Base-by-base conservation (phyloP, 1,139 yeast genomes). In the Hanseniaspora gamundiae region DNA sequence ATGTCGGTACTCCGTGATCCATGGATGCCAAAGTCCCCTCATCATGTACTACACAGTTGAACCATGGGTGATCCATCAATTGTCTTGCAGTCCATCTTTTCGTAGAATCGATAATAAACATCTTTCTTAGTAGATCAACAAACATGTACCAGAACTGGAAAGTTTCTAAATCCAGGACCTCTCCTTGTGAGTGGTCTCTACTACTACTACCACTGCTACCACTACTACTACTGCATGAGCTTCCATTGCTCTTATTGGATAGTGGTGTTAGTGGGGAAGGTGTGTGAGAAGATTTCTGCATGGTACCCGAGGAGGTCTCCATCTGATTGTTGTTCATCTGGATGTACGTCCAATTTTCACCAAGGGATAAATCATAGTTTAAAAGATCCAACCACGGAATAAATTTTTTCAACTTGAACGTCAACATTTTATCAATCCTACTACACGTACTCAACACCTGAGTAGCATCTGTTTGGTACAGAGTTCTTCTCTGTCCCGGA, bases 71-170 rank as follows among this genome's bases (percentile, higher is more conserved):
- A 42, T 75, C 73, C 61, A 82, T 64, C 1, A 88, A 87, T 45
- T 80, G 84, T 46, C 69, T 66, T 1, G 88, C 88, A 5, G 76
- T 72, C 38, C 81, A 67, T 54, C 93, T 65, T 48, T 73, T 70
- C 1, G 69, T 61, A 3, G 91, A 88, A 57, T 80, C 77, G 41
- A 77, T 76, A 42, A 71, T 73, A 52, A 82, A 72, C 62, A 81
- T 65, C 51, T 71, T 72, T 48, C 73, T 70, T 41, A 81, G 66
- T 53, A 82, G 65, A 60, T 82, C 91, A 48, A 81, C 70, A 55
- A 80, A 80, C 61, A 73, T 74, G 70, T 75, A 82, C 91, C 91
- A 82, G 56, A 82, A 82, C 31, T 78, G 71, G 58, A 80, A 80
- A 47, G 78, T 76, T 45, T 70, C 73, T 46, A 56, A 57, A 45